Conservation (phyloP, 768 basidiomycete species). For the Auricularia auricula-judae region DNA sequence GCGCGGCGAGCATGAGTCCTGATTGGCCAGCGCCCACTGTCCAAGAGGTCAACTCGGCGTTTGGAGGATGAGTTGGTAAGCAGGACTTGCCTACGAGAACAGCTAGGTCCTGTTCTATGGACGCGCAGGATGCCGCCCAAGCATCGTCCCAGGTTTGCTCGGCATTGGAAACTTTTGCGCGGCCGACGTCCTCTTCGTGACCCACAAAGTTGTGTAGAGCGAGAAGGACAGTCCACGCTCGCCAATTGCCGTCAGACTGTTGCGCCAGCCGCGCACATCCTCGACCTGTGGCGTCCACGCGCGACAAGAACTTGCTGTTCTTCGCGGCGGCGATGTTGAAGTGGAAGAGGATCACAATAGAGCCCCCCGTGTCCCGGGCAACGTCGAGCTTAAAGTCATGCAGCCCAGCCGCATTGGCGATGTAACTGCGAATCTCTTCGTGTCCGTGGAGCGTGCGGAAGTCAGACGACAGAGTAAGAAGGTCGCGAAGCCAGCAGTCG, state of each 20-base stretch:
- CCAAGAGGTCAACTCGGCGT: too few species aligned
- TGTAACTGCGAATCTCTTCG: conserved; percentile 23
- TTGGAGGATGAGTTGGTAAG: neutral
- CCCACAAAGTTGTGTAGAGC: conserved; percentile 23
- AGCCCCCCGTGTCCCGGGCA: conserved; percentile 2
- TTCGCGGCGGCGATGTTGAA: conserved; percentile 26
- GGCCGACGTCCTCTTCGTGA: conserved; percentile 13
- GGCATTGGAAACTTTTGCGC: neutral
- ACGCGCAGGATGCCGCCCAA: neutral
- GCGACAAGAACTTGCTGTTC: conserved; percentile 22
- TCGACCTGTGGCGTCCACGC: conserved; percentile 17
- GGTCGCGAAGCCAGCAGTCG: conserved; percentile 18
- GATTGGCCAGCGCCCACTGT: conserved; percentile 33
- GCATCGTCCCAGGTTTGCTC: neutral
- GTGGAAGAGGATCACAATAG: conserved; percentile 11
- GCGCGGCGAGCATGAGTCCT: conserved; percentile 31
- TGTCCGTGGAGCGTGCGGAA: conserved; percentile 25
- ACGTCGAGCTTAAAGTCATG: conserved; percentile 5
- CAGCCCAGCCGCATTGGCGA: conserved; percentile 8
- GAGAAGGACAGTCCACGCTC: conserved; percentile 26
- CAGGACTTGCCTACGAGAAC: conserved; percentile 27
- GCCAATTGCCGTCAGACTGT: conserved; percentile 19
- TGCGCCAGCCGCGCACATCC: conserved; percentile 24
- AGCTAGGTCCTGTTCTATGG: conserved; percentile 23
- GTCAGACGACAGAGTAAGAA: conserved; percentile 34